Evolutionary conservation across 352 stramenopile species (phyloP), one percentile per base, ranked within the genome.

Genomic region (Pythium grandisporangium): DNA sequence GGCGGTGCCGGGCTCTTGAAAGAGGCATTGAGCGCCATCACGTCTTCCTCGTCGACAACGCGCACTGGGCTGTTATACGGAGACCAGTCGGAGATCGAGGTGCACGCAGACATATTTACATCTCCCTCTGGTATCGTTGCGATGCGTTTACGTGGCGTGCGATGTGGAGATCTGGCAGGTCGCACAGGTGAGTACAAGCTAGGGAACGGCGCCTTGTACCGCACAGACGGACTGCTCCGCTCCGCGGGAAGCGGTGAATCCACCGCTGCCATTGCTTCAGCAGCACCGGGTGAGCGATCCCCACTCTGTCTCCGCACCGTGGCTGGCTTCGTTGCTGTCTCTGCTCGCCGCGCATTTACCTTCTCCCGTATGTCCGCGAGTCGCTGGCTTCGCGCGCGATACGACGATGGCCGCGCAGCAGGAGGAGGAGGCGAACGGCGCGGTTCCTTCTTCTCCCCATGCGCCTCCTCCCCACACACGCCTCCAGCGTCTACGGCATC

Each of bases 1-100:
- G 52, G 52, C 6, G 47, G 19, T 6, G 52, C n/a, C n/a, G n/a
- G 52, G 23, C 52, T 61, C 25, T 55, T 61, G 36, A 61, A 55
- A 20, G 22, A 10, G 11, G 14, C 17, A 1, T 17, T 45, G 38
- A 33, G 25, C 14, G 36, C n/a, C n/a, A 32, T 32, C 27, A 30
- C 33, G 24, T 29, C 22, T 30, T 45, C 23, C 17, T 7, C 6
- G 6, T 6, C 33, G 10, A 13, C 6, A 11, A 8, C 12, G 6
- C 10, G 2, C 14, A 25, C 11, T 17, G 53, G 53, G 16, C 41
- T 62, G 20, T 57, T 40, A 38, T 48, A 57, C n/a, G 47, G 48
- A 5, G 55, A 56, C 33, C 42, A 53, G 5, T 36, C 46, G 20
- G 54, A 48, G 4, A 51, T 4, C 14, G 48, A 45, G 13, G 38